Evolutionary conservation across 1,284 basidiomycete species (phyloP), one percentile per base, ranked within the genome.

Genomic region (Leccinum fuscescens): DNA sequence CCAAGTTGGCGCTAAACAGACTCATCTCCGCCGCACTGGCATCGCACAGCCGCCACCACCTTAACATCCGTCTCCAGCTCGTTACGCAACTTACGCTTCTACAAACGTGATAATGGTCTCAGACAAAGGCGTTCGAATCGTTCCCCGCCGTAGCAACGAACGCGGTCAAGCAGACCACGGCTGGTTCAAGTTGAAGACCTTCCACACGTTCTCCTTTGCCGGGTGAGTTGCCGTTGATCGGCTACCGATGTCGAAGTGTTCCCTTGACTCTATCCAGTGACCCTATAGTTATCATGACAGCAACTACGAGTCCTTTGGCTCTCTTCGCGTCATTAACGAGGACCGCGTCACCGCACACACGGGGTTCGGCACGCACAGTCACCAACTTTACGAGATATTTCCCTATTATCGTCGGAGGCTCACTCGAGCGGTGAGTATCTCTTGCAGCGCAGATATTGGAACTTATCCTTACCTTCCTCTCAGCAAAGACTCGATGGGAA

Each of bases 351-450:
- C 83, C 2, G 78, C 91, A 4, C 71, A 76, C 3, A 89, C 86
- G 6, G 96, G 95, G 0, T 98, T 98, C 67, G 93, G 92, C 3
- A 88, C 86, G 0, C 94, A 98, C 69, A 80, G 82, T 8, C 96
- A 98, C 72, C 80, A 85, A 35, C 90, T 92, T 71, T 92, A 93
- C 66, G 94, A 98, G 72, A 98, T 98, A 66, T 97, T 96, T 78
- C 90, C 88, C 2, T 96, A 97, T 66, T 29, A 77, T 94, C 54
- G 84, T 94, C 33, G 70, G 76, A n/a, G 93, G 93, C 3, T 80
- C 88, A 67, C 79, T 94, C 27, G 86, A 92, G 67, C 90, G 94
- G 90, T 92, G 71, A 62, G 81, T 72, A 11, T 24, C 31, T 46
- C 24, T 54, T 6, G 3, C 15, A 29, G 11, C 29, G 11, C 31